Evolutionary conservation across 2,329 filamentous ascomycete genomes (phyloP).

Genomic region (Arthrinium phaeospermum): DNA sequence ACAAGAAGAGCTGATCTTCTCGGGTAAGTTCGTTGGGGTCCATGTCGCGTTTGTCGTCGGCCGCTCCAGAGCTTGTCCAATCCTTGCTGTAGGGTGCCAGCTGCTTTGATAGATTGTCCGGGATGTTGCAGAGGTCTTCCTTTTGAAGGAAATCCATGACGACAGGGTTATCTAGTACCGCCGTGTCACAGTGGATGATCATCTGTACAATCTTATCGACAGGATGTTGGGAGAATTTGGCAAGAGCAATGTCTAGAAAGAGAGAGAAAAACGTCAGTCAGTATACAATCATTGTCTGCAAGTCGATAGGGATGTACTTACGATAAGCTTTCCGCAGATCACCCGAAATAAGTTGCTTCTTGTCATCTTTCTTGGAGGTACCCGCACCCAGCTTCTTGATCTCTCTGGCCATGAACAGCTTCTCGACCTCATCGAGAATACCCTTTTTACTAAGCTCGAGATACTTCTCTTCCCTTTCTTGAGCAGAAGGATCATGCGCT

Average conservation of each 20-base stretch:
- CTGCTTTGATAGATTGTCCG: constrained; percentile 86
- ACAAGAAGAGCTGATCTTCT: constrained; percentile 94
- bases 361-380: constrained; percentile 81
- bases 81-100: constrained; percentile 97
- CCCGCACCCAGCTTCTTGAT: constrained; percentile 80
- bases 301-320: constrained; percentile 34
- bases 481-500: constrained; percentile 79
- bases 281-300: background rate
- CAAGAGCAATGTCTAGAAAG: constrained; percentile 77
- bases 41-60: constrained; percentile 78
- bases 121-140: constrained; percentile 89
- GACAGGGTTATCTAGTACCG: constrained; percentile 85
- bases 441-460: constrained; percentile 91
- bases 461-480: constrained; percentile 95
- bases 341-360: constrained; percentile 94
- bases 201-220: constrained; percentile 87
- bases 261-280: background rate
- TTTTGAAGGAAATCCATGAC: constrained; percentile 97
- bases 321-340: constrained; percentile 88
- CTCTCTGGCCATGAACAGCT: constrained; percentile 96
- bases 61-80: constrained; percentile 88
- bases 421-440: constrained; percentile 96
- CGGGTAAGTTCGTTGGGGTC: constrained; percentile 88
- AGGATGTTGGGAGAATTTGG: constrained; percentile 87
- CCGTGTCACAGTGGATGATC: constrained; percentile 93